Percentiles rank a stretch among this genome's conserved stretches.
These are phyloP conservation scores for Monosporozyma aerobia DNA, from an alignment of 805 yeast genomes.

Conservation along the genomic window DNA sequence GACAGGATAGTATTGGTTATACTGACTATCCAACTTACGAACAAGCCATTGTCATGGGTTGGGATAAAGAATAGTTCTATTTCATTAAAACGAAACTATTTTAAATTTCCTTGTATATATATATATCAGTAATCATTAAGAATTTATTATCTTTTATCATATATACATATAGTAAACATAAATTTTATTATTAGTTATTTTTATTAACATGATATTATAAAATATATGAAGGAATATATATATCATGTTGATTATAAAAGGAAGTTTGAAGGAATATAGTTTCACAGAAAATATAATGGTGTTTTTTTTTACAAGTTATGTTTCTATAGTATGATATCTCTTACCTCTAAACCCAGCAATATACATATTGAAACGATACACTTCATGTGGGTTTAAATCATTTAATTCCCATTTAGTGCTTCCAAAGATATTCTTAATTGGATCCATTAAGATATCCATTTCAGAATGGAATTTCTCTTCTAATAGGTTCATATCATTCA, in stretches of 20 bases:
- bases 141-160: too few species aligned
- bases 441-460: slow-evolving; percentile 72
- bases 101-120: not conserved
- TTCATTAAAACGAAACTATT: not conserved
- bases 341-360: slow-evolving; percentile 92
- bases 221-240: not conserved
- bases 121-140: not conserved
- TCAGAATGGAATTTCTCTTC: slow-evolving; percentile 58
- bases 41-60: slow-evolving; percentile 11
- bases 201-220: not conserved
- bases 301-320: not conserved
- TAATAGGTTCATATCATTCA: slow-evolving; percentile 66
- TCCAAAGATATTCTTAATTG: slow-evolving; percentile 62
- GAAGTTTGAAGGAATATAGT: not conserved
- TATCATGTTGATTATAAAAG: not conserved
- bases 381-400: slow-evolving; percentile 85
- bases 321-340: slow-evolving; percentile 75
- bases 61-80: not conserved
- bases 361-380: slow-evolving; percentile 83
- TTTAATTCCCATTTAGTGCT: slow-evolving; percentile 93
- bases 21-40: slow-evolving; percentile 33
- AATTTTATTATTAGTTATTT: not conserved
- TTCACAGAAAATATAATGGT: not conserved
- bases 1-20: slow-evolving; percentile 31
- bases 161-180: too few species aligned